A percentile compares a stretch with the other conserved stretches of the same genome.
phyloP scores from a whole-genome alignment of 2,329 filamentous ascomycete species.

The Ascocoryne sarcoides region DNA sequence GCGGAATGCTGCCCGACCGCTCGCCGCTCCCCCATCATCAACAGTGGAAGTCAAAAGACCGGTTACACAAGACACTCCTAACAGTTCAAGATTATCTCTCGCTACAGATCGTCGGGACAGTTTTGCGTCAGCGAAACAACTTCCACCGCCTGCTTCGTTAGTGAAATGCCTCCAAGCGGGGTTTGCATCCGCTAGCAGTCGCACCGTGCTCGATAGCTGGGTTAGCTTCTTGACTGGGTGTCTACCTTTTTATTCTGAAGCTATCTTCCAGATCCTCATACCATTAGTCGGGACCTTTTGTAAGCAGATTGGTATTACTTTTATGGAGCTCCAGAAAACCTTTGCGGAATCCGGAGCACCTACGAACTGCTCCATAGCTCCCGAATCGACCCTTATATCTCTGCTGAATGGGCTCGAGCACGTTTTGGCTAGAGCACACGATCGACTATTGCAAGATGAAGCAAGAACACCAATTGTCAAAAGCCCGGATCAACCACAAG shows the following conservation, averaged over 20 bases:
- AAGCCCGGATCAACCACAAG: constrained; percentile 72
- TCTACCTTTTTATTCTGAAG: constrained; percentile 72
- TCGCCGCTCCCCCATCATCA: constrained; percentile 17
- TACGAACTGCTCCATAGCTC: constrained; percentile 34
- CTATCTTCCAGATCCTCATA: constrained; percentile 83
- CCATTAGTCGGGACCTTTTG: constrained; percentile 88
- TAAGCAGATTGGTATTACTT: constrained; percentile 63
- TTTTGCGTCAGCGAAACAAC: constrained; percentile 23
- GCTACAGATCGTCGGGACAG: constrained; percentile 35
- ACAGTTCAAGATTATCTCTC: constrained; percentile 36
- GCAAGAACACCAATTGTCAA: constrained; percentile 59
- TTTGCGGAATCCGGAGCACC: constrained; percentile 41
- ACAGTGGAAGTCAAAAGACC: constrained; percentile 22
- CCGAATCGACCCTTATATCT: constrained; percentile 69
- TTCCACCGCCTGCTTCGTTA: constrained; percentile 59
- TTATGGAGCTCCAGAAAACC: constrained; percentile 58
- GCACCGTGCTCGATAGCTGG: constrained; percentile 83
- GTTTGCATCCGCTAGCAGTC: constrained; percentile 64
- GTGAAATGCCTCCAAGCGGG: constrained; percentile 78
- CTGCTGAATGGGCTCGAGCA: constrained; percentile 90
- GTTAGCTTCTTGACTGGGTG: constrained; percentile 76
- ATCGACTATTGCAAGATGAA: constrained; percentile 71
- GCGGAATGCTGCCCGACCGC: constrained; percentile 33
- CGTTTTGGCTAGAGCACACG: constrained; percentile 78
- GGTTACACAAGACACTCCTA: constrained; percentile 24